Evolutionary conservation across 768 basidiomycete species (phyloP).

Genomic region (Mycena haematopus): DNA sequence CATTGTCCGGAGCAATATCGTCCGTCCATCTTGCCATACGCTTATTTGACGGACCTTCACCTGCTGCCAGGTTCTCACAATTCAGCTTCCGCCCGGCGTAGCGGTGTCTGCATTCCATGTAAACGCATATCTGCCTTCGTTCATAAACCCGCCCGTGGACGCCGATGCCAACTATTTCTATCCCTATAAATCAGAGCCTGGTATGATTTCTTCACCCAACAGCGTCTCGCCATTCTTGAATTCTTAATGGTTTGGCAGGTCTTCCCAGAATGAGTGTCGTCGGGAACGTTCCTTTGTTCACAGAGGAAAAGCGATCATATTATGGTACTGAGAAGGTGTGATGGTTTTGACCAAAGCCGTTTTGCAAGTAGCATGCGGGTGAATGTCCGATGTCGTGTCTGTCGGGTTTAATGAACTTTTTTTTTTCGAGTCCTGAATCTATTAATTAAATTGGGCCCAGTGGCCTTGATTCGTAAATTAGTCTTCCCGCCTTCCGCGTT

Average conservation of each 20-base stretch:
- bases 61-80: constrained; percentile 41
- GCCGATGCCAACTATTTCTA: constrained; percentile 39
- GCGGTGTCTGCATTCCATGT: constrained; percentile 47
- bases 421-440: not conserved
- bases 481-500: too few relatives aligned
- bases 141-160: constrained; percentile 48
- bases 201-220: not conserved
- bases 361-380: not conserved
- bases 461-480: too few relatives aligned
- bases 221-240: not conserved
- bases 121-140: constrained; percentile 50
- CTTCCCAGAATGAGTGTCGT: constrained; percentile 40
- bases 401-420: too few relatives aligned
- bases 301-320: constrained; percentile 44
- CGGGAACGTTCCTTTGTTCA: constrained; percentile 50
- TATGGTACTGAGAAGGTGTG: constrained; percentile 35
- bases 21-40: constrained; percentile 31
- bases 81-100: constrained; percentile 44
- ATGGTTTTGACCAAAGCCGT: constrained; percentile 19
- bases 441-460: too few relatives aligned
- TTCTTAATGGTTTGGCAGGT: constrained; percentile 26
- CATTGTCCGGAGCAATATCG: constrained; percentile 44
- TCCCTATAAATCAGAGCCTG: constrained; percentile 32
- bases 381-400: too few relatives aligned
- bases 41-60: not conserved